phyloP scores from a whole-genome alignment of 208 protist species.

The Acanthamoeba culbertsoni region DNA sequence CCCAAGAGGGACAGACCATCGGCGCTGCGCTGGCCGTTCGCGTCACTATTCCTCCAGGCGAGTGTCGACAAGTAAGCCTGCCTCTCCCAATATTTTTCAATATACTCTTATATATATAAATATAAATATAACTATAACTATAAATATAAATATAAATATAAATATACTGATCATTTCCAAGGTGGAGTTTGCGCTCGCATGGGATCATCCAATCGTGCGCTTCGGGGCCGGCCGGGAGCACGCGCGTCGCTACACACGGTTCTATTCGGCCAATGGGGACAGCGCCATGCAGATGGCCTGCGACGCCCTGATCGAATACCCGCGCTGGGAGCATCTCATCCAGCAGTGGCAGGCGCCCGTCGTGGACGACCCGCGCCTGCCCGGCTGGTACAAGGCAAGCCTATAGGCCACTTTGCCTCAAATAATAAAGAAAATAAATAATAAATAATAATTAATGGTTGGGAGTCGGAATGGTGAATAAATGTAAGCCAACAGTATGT shows the following conservation, averaged over 20 bases:
- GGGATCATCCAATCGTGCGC: conserved; percentile 73
- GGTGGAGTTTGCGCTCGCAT: conserved; percentile 74
- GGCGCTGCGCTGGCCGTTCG: neutral
- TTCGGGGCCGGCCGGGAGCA: conserved; percentile 63
- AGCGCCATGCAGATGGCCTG: neutral
- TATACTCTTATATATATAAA: neutral
- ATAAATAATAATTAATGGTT: too few relatives aligned
- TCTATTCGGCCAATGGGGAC: conserved; percentile 56
- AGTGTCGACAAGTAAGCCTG: neutral
- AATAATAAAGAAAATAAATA: too few relatives aligned
- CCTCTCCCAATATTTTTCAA: neutral
- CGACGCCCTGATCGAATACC: conserved; percentile 65
- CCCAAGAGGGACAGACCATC: neutral
- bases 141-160: neutral
- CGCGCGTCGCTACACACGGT: conserved; percentile 68
- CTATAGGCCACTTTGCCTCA: too few relatives aligned
- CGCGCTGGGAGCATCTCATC: conserved; percentile 70
- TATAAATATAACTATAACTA: neutral
- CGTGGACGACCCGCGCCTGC: neutral
- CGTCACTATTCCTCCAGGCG: neutral
- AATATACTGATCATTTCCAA: neutral
- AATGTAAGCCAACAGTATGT: too few relatives aligned
- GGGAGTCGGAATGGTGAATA: too few relatives aligned
- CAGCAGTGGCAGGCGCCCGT: conserved; percentile 67
- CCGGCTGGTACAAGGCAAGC: neutral